Evolutionary conservation across 1,284 basidiomycete genomes (phyloP).

Genomic region (Marasmius sp.): DNA sequence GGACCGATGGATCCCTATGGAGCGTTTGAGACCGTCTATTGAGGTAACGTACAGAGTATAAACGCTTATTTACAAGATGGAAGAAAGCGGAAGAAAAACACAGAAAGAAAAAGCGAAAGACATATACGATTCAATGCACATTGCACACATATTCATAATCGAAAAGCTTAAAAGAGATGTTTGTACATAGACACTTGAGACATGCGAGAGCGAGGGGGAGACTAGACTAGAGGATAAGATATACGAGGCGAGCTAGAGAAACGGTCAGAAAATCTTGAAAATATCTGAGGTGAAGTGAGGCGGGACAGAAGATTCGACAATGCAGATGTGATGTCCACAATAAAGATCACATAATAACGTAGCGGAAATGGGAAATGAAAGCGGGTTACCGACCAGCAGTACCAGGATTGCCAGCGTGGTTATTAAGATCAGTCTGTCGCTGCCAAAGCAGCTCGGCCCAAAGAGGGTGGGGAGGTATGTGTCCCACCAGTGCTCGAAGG

Average conservation of each 20-base stretch:
- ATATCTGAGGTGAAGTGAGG: neutral
- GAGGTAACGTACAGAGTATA: neutral
- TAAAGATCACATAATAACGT: neutral
- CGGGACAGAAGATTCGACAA: neutral
- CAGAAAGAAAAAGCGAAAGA: too few relatives aligned
- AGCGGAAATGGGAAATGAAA: neutral
- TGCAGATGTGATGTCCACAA: neutral
- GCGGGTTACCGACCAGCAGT: neutral
- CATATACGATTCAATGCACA: too few relatives aligned
- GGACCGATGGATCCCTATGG: neutral
- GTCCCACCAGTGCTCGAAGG: slow-evolving; percentile 77
- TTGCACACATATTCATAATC: neutral
- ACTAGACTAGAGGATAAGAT: neutral
- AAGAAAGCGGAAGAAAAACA: neutral
- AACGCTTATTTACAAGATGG: neutral
- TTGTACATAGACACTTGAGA: neutral
- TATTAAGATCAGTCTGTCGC: slow-evolving; percentile 53
- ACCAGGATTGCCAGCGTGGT: slow-evolving; percentile 12
- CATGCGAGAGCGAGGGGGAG: neutral
- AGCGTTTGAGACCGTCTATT: neutral
- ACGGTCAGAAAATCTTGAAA: neutral
- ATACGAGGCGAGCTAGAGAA: neutral
- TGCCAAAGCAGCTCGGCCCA: slow-evolving; percentile 91
- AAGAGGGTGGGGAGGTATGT: slow-evolving; percentile 84
- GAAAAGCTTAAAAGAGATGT: neutral